Conservation (phyloP, 2,329 filamentous ascomycete genomes). For the Blastomyces parvus region DNA sequence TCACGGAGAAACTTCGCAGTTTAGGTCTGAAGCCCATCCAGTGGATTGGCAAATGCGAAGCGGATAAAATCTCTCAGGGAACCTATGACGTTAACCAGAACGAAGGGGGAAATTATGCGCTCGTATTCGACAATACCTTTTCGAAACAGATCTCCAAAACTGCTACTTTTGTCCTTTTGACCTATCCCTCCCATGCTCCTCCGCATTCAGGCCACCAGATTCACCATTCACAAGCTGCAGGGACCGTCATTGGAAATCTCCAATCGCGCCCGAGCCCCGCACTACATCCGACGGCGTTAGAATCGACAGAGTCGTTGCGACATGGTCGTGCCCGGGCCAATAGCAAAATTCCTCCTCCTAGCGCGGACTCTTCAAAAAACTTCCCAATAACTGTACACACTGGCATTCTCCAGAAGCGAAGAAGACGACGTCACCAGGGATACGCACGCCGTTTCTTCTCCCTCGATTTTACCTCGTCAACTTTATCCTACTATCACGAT, state of each 20-base stretch:
- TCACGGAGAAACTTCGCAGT: conserved; percentile 54
- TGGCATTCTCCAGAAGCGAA: conserved; percentile 76
- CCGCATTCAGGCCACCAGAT: conserved; percentile 37
- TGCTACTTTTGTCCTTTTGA: conserved; percentile 87
- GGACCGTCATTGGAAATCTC: not conserved
- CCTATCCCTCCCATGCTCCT: conserved; percentile 67
- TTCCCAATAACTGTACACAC: conserved; percentile 57
- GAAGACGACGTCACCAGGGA: conserved; percentile 86
- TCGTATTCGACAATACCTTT: conserved; percentile 98
- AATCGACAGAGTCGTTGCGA: conserved; percentile 44
- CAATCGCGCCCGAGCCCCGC: conserved; percentile 27
- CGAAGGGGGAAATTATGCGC: conserved; percentile 84
- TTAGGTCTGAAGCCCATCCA: conserved; percentile 54
- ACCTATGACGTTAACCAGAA: conserved; percentile 67
- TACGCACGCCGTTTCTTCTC: conserved; percentile 93
- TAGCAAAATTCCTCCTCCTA: conserved; percentile 15
- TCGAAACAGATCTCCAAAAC: conserved; percentile 92
- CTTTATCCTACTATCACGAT: conserved; percentile 92
- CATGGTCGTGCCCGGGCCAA: conserved; percentile 22
- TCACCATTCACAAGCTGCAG: conserved; percentile 46
- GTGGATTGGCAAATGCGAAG: conserved; percentile 93
- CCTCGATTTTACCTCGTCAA: conserved; percentile 86
- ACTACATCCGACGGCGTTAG: conserved; percentile 33
- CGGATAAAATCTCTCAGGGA: conserved; percentile 87
- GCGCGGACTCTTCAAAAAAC: conserved; percentile 20